phyloP scores from a whole-genome alignment of 345 rosid species.

The Eutrema heterophyllum region DNA sequence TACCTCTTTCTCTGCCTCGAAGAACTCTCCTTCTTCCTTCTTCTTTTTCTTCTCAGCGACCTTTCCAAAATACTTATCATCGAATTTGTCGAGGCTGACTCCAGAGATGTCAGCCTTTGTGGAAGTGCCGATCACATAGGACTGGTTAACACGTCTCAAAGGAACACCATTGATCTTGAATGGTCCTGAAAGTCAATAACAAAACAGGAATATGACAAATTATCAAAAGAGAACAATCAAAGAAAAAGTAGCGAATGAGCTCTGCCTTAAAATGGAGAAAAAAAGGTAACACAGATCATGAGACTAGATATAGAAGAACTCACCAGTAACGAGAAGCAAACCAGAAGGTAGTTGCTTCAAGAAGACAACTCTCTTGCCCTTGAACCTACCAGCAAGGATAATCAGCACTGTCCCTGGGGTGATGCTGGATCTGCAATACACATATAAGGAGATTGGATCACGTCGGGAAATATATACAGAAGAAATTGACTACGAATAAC shows the following conservation, averaged over 20 bases:
- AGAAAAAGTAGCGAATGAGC: not conserved
- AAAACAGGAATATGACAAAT: not conserved
- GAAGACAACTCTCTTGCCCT: slow-evolving; percentile 85
- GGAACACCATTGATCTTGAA: slow-evolving; percentile 80
- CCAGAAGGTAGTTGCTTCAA: slow-evolving; percentile 85
- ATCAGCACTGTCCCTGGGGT: slow-evolving; percentile 72
- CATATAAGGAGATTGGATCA: not conserved
- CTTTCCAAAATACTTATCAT: slow-evolving; percentile 72
- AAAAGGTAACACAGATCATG: not conserved
- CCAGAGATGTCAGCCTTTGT: slow-evolving; percentile 71
- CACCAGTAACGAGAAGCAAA: slow-evolving; percentile 76
- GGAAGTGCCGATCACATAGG: slow-evolving; percentile 61
- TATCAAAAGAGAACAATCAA: too few relatives aligned
- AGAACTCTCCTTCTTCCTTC: slow-evolving; percentile 76
- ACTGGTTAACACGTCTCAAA: slow-evolving; percentile 60
- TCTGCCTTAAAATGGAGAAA: not conserved
- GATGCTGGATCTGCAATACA: slow-evolving; percentile 48
- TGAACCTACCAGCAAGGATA: slow-evolving; percentile 74
- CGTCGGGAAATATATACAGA: not conserved
- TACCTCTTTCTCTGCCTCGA: slow-evolving; percentile 60
- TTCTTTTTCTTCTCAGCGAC: slow-evolving; percentile 61
- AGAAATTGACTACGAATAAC: not conserved
- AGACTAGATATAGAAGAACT: not conserved
- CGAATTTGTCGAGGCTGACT: slow-evolving; percentile 56
- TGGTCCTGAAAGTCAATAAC: slow-evolving; percentile 41